These are phyloP conservation scores for Ustilaginoidea virens DNA, from an alignment of 2,329 filamentous ascomycete genomes.

Conservation along the genomic window DNA sequence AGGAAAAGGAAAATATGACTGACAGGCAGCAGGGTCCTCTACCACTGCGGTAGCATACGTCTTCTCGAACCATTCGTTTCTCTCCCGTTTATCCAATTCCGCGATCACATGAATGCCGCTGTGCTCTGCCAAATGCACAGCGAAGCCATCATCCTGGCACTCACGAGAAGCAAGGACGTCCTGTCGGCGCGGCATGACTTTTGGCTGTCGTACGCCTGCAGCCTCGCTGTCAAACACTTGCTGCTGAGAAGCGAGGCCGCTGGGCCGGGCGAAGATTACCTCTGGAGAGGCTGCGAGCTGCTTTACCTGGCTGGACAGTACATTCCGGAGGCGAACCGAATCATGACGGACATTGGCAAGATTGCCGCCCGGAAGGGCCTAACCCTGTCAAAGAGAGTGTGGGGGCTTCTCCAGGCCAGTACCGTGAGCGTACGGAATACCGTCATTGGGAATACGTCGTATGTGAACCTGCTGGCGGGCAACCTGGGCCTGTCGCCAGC, in stretches of 20 bases:
- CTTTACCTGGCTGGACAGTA: slow-evolving; percentile 2
- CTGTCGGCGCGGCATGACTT: slow-evolving; percentile 10
- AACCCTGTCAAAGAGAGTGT: no score
- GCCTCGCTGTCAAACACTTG: slow-evolving; percentile 2
- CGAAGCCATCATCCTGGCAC: slow-evolving; percentile 6
- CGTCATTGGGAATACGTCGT: no score
- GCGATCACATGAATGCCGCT: background rate
- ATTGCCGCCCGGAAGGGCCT: no score
- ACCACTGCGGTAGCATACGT: slow-evolving; percentile 4
- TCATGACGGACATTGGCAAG: no score
- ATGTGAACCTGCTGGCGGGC: no score
- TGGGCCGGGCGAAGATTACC: background rate
- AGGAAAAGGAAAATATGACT: background rate
- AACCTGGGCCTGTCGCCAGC: no score
- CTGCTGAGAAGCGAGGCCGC: background rate
- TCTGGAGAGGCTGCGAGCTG: slow-evolving; percentile 5
- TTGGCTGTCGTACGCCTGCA: slow-evolving; percentile 7
- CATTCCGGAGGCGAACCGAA: slow-evolving; percentile 1
- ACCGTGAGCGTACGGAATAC: no score
- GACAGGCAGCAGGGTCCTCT: slow-evolving; percentile 3
- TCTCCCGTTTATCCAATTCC: slow-evolving; percentile 2
- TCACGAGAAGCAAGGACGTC: slow-evolving; percentile 12
- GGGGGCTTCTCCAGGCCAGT: no score
- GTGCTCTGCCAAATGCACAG: slow-evolving; percentile 5
- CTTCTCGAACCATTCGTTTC: slow-evolving; percentile 4